phyloP scores from a whole-genome alignment of 495 filamentous ascomycete species.

The Alectoria sarmentosa region DNA sequence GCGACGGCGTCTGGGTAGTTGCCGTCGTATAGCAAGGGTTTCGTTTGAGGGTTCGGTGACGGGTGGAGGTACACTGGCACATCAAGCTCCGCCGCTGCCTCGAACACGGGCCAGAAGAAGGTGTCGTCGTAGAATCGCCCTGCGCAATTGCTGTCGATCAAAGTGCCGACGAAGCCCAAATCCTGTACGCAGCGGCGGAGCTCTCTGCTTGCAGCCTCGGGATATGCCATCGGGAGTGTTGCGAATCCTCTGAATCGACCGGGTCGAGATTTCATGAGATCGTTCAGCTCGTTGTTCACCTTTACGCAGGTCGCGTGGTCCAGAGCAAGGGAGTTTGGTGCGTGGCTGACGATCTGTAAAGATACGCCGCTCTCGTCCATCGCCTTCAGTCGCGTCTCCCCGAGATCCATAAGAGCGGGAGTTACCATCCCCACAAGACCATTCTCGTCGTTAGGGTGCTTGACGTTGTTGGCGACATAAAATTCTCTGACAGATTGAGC shows the following conservation, averaged over 20 bases:
- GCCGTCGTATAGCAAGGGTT: not conserved
- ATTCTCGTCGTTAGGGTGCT: not conserved
- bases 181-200: not conserved
- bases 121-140: not conserved
- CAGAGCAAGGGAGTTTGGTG: not conserved
- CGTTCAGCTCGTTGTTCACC: conserved; percentile 2
- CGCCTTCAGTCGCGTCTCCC: not conserved
- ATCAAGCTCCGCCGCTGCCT: not conserved
- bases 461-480: not conserved
- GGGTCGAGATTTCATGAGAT: not conserved
- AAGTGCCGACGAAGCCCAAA: not conserved
- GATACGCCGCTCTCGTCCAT: conserved; percentile 9
- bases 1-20: not conserved
- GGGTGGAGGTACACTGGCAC: not conserved
- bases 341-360: conserved; percentile 7
- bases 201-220: not conserved
- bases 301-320: not conserved
- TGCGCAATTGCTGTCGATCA: not conserved
- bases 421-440: not conserved
- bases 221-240: not conserved
- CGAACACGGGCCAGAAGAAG: not conserved
- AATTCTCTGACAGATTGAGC: conserved; percentile 31
- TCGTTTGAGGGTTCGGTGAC: not conserved
- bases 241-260: not conserved
- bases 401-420: not conserved